Conservation (phyloP, 805 yeast genomes). For the Nakazawaea peltata region DNA sequence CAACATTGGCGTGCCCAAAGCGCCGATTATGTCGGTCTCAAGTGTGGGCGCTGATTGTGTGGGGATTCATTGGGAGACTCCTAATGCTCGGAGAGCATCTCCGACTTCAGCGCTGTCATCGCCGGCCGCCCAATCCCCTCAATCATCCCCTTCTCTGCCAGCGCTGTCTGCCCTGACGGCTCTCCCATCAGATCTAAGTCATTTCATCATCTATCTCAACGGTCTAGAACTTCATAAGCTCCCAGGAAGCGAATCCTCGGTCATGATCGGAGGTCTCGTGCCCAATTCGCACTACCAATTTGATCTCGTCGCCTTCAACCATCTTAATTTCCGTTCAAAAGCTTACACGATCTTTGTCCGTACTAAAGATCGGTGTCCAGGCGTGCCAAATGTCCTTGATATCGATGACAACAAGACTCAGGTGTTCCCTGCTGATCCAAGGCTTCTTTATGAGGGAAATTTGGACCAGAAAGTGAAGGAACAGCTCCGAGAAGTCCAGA, state of each 20-base stretch:
- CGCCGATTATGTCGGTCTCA: conserved; percentile 49
- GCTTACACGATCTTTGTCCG: conserved; percentile 32
- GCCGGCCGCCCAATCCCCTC: neutral
- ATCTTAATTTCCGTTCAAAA: conserved; percentile 30
- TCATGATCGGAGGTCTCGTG: conserved; percentile 23
- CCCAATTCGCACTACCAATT: conserved; percentile 32
- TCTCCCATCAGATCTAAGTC: conserved; percentile 24
- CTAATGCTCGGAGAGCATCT: neutral
- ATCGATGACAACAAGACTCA: neutral
- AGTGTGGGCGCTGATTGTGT: conserved; percentile 37
- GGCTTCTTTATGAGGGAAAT: conserved; percentile 15
- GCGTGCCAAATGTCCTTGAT: conserved; percentile 12
- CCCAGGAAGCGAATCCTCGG: conserved; percentile 27
- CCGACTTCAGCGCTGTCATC: conserved; percentile 2
- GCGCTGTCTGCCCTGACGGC: too few species aligned
- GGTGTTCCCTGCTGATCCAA: conserved; percentile 7
- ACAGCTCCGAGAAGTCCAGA: conserved; percentile 10
- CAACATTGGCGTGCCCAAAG: conserved; percentile 45
- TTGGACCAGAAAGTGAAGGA: conserved; percentile 21
- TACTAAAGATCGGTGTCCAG: conserved; percentile 21
- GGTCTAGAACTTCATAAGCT: conserved; percentile 27
- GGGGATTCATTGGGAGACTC: conserved; percentile 48
- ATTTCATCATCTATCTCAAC: conserved; percentile 29
- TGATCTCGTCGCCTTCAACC: conserved; percentile 34
- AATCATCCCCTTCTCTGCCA: too few species aligned